Base-by-base conservation (phyloP, 2,329 filamentous ascomycete genomes). In the Xylaria sp. region DNA sequence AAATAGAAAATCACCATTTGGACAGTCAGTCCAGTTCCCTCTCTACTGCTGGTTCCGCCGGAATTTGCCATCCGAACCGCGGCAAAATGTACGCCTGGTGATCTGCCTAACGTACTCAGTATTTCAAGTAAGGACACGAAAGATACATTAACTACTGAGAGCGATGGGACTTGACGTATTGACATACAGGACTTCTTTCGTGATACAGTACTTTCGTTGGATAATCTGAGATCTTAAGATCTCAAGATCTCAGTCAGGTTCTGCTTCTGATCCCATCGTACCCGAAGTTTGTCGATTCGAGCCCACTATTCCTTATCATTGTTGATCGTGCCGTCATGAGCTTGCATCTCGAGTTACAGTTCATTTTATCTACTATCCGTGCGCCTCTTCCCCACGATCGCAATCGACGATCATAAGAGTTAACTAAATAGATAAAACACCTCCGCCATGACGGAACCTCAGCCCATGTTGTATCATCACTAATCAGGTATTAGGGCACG, bases 331-430 rank as follows among this genome's bases (percentile, higher is more conserved):
- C 13, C 18, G 40, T n/a, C 3, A 18, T 35, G n/a, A n/a, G n/a
- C 27, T 3, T 10, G 27, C 27, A 54, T 54, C 18, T 35, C 27
- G 51, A 51, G 23, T 25, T 27, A 51, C 48, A 51, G n/a, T n/a
- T n/a, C n/a, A n/a, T n/a, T n/a, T 35, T 21, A 47, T 16, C 23
- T 60, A n/a, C 40, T 37, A 18, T 18, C 40, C 40, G 40, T 44
- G 53, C 65, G 63, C 55, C 60, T 62, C 54, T 59, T 55, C 65
- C 65, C 60, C 60, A 21, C 54, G 54, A 63, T 40, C 32, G 16
- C 8, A 18, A 54, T n/a, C 51, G 55, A 57, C 37, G n/a, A 63
- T 48, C 32, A 42, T 48, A 32, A 29, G 59, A 42, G 50, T 21
- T 21, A 60, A 23, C 40, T 40, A 21, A 18, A 47, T 47, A 47